Evolutionary conservation across 257 asterid species (phyloP), one percentile per base, ranked within the genome.

Genomic region (Jacaranda copaia): DNA sequence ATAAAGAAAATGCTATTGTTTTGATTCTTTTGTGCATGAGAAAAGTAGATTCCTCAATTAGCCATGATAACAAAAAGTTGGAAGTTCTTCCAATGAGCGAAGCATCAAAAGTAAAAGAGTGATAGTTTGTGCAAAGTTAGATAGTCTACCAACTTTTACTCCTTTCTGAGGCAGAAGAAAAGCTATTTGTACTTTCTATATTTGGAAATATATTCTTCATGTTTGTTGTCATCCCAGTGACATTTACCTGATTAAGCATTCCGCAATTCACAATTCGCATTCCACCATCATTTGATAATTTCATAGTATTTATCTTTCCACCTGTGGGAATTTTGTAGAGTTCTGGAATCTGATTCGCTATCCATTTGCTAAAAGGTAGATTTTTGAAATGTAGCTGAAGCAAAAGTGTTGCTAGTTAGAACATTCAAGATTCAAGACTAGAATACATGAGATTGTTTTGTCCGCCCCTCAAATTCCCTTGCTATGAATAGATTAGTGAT

Each of bases 201-300:
- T 81, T 79, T 82, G 63, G 75, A 48, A 82, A 88, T 85, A 81
- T 74, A 87, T 85, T 84, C 84, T 68, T 74, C 32, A 6, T 76
- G 74, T 46, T 79, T 38, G 80, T 48, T 62, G 77, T n/a, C 75
- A 32, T 62, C 67, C 56, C 10, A 1, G 8, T 19, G 32, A 25
- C 32, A 66, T 68, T 76, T 81, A 42, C 81, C 61, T 6, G 74
- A 78, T 75, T 75, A 80, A 81, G 81, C 81, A 74, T 77, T 20
- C 61, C 68, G 69, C 51, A 55, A 76, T 76, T n/a, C 36, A 79
- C 71, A 19, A 76, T 76, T n/a, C 36, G 80, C 71, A 19, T 20
- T 79, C 11, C 56, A 70, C 75, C 73, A 62, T 25, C 32, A 25
- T 25, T 25, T 25, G 32, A 25, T 25, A 25, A 25, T 25, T 25